A percentile compares a stretch with the other conserved stretches of the same genome.
phyloP scores from a whole-genome alignment of 805 yeast genomes.

The Ascoidea tarda region DNA sequence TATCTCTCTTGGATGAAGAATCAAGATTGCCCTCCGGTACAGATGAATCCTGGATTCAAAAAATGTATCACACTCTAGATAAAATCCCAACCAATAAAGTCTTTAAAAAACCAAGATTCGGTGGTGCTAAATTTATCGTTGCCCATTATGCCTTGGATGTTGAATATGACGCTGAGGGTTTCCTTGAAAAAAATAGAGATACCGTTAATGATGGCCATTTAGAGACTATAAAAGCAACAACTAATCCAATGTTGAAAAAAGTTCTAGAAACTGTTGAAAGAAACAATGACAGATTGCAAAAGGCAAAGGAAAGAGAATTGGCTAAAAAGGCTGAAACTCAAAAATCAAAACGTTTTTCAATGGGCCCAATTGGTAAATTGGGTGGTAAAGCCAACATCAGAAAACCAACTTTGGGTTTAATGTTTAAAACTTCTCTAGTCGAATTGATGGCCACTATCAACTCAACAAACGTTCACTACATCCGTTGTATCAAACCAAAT shows the following conservation, averaged over 20 bases:
- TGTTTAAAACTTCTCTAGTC: constrained; percentile 82
- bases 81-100: constrained; percentile 63
- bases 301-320: constrained; percentile 17
- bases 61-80: constrained; percentile 74
- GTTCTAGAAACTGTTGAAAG: constrained; percentile 54
- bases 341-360: constrained; percentile 16
- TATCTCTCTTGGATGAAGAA: constrained; percentile 87
- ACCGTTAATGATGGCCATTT: constrained; percentile 94
- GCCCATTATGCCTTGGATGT: constrained; percentile 94
- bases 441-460: constrained; percentile 88
- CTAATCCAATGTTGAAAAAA: constrained; percentile 48
- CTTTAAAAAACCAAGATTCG: constrained; percentile 89
- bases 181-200: constrained; percentile 93
- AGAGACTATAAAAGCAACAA: constrained; percentile 62
- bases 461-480: constrained; percentile 91
- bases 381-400: constrained; percentile 38
- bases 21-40: constrained; percentile 88
- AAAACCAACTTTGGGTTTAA: constrained; percentile 90
- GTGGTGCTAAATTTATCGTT: constrained; percentile 80
- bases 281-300: constrained; percentile 34
- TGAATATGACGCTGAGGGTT: constrained; percentile 82
- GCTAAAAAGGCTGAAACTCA: constrained; percentile 16
- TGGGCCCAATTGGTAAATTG: constrained; percentile 11
- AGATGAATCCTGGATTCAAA: constrained; percentile 85
- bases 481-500: constrained; percentile 95